Evolutionary conservation across 345 rosid genomes (phyloP), one percentile per base, ranked within the genome.

Genomic region (Citrus unshiu): DNA sequence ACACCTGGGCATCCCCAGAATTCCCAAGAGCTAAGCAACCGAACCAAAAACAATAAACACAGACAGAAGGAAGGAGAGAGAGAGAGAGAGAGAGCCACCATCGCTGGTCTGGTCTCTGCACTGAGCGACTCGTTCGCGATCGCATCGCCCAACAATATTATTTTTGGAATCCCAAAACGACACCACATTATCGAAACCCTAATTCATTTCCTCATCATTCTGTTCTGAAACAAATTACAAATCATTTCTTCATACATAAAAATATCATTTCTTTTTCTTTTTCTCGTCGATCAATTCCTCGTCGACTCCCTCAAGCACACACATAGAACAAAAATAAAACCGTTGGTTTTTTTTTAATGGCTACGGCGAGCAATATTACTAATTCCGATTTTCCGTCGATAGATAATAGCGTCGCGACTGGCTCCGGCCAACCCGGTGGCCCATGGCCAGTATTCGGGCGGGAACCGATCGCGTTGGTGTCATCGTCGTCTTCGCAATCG

Each of bases 371-470:
- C 22, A 59, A 35, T 39, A 54, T 25, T 10, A 30, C 56, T 40
- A 30, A 71, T 71, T 51, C 74, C 43, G 56, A 9, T 24, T 2
- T 61, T 21, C 6, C 79, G 21, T 19, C 79, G 18, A n/a, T 22
- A 19, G 61, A 34, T 5, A 37, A 40, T 54, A 21, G 71, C 58
- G 40, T 67, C 65, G 58, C 35, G 25, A 74, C n/a, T 57, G 39
- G 81, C 73, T 76, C 84, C 63, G 46, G 39, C 64, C 87, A 74
- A 66, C 73, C 87, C 3, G 82, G 77, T 22, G 74, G 79, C 58
- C 34, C 91, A 9, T 91, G 95, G 95, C 81, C 73, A 6, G 83
- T 85, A 75, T 77, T 91, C 24, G 87, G 83, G 54, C 76, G 86
- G 5, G 88, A 86, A 29, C 34, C 73, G 62, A 67, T 66, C 16